These are phyloP conservation scores for Populus euphratica DNA, from an alignment of 345 rosid species.

Conservation along the genomic window DNA sequence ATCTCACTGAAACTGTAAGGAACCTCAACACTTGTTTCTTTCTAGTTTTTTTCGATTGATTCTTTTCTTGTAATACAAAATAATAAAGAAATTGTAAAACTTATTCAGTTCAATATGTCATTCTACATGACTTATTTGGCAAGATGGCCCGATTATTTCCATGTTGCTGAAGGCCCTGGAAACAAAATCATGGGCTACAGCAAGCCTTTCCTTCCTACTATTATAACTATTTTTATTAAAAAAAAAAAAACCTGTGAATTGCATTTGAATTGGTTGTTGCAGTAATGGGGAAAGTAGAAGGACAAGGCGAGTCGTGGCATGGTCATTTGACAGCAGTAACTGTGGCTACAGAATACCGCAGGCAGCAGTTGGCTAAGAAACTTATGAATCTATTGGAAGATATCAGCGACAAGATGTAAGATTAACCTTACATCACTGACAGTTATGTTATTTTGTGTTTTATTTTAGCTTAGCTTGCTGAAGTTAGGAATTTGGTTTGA, in stretches of 20 bases:
- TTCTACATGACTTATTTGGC: constrained; percentile 97
- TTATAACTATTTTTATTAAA: background rate
- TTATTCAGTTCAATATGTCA: constrained; percentile 81
- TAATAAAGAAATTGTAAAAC: background rate
- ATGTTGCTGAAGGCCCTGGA: constrained; percentile 83
- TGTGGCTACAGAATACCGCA: constrained; percentile 77
- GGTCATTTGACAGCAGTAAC: constrained; percentile 98
- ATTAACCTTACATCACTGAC: background rate
- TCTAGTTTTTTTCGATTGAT: no score
- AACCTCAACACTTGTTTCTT: background rate
- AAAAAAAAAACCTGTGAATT: background rate
- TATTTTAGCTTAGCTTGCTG: background rate
- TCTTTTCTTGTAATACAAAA: background rate
- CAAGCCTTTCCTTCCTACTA: constrained; percentile 19
- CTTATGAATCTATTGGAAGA: constrained; percentile 86
- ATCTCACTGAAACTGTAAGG: constrained; percentile 84
- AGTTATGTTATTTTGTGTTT: background rate
- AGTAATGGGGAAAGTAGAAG: constrained; percentile 98
- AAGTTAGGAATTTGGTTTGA: background rate
- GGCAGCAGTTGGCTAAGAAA: constrained; percentile 88
- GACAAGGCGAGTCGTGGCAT: constrained; percentile 98
- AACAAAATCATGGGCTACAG: constrained; percentile 87
- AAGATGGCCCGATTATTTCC: constrained; percentile 94
- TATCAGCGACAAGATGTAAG: constrained; percentile 85
- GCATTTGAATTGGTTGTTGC: constrained; percentile 22